Conservation (phyloP, 108 stramenopile genomes). For the Cyclotella cryptica region DNA sequence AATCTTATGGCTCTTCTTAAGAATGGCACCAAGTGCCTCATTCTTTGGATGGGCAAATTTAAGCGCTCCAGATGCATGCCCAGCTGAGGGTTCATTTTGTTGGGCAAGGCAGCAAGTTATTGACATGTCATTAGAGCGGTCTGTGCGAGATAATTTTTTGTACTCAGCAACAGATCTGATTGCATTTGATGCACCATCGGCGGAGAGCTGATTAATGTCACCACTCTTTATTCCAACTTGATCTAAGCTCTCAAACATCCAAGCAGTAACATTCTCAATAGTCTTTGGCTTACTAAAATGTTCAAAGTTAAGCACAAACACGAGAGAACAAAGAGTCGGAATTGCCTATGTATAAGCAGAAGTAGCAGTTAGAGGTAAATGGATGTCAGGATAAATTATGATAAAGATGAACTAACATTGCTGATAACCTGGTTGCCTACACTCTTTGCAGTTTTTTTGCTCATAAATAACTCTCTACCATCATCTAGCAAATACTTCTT, state of each 20-base stretch:
- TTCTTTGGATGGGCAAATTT: slow-evolving; percentile 13
- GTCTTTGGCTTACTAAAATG: neutral
- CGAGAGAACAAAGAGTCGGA: neutral
- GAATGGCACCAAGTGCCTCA: slow-evolving; percentile 11
- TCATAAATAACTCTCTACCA: slow-evolving; percentile 12
- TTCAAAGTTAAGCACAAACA: slow-evolving; percentile 9
- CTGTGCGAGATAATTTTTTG: neutral
- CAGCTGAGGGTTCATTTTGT: slow-evolving; percentile 30
- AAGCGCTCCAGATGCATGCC: slow-evolving; percentile 13
- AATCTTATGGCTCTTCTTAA: slow-evolving; percentile 7
- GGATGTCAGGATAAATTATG: no score
- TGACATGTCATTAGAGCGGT: neutral
- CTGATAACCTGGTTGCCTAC: neutral
- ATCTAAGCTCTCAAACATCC: neutral
- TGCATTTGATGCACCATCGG: slow-evolving; percentile 13
- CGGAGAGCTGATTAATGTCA: slow-evolving; percentile 10
- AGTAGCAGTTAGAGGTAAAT: no score
- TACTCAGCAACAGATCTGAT: slow-evolving; percentile 10
- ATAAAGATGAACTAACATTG: neutral
- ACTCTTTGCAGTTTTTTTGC: neutral
- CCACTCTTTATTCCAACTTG: neutral
- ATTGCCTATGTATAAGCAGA: no score
- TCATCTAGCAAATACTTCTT: slow-evolving; percentile 6
- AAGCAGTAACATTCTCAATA: slow-evolving; percentile 4
- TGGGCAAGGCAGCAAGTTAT: slow-evolving; percentile 8